These are phyloP conservation scores for Rhododendron henanense DNA, from an alignment of 148 eudicot species.

Conservation along the genomic window DNA sequence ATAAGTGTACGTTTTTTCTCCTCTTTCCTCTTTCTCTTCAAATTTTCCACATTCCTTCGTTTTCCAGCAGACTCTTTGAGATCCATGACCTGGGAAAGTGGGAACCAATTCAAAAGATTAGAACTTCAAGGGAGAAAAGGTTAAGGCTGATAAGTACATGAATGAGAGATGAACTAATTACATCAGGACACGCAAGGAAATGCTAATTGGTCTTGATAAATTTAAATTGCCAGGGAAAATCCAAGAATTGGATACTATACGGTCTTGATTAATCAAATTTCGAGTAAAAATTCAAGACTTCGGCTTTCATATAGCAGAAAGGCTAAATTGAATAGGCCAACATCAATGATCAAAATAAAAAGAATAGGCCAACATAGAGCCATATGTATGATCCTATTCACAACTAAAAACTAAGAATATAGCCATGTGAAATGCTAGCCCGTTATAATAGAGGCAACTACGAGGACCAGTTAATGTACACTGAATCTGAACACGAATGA, in stretches of 20 bases:
- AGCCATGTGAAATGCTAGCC: background rate
- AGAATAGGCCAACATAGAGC: background rate
- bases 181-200: background rate
- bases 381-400: background rate
- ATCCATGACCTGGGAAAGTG: conserved; percentile 50
- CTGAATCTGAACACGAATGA: background rate
- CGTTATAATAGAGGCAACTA: background rate
- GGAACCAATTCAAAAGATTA: background rate
- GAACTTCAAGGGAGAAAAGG: background rate
- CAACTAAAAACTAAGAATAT: background rate
- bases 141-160: background rate
- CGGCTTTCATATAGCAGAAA: background rate
- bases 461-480: background rate
- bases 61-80: conserved; percentile 59
- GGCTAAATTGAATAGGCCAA: conserved; percentile 3
- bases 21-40: conserved; percentile 71
- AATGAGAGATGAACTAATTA: background rate
- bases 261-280: background rate
- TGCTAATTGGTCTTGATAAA: background rate
- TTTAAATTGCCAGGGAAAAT: background rate
- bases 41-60: conserved; percentile 48
- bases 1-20: conserved; percentile 62
- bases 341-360: too few species aligned
- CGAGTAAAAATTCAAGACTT: background rate
- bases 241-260: background rate